A percentile compares a stretch with the other conserved stretches of the same genome.
Conservation (phyloP, 345 rosid genomes). For the Populus ilicifolia region DNA sequence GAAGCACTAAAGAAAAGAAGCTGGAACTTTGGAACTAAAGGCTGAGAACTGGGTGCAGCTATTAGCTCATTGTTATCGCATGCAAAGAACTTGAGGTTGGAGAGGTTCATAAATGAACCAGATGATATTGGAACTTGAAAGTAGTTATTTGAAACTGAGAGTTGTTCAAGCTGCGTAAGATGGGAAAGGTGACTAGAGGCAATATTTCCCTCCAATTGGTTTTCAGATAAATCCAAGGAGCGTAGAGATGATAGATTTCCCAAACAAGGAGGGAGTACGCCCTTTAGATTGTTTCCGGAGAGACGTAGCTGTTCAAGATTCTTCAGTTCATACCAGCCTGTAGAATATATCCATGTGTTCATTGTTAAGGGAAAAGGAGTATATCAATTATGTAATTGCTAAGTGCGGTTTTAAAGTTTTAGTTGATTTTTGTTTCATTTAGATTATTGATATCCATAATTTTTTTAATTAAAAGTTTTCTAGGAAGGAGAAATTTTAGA, state of each 20-base stretch:
- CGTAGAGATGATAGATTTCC: slow-evolving; percentile 12
- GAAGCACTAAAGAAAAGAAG: neutral
- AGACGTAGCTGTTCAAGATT: slow-evolving; percentile 8
- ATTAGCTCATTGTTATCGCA: neutral
- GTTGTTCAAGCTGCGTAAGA: neutral
- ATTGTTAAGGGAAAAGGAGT: too few species aligned
- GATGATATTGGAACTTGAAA: neutral
- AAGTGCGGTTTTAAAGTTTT: too few species aligned
- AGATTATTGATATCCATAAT: too few species aligned
- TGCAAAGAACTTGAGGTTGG: neutral
- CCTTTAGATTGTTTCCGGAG: neutral
- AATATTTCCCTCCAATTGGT: slow-evolving; percentile 10
- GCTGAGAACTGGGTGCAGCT: neutral
- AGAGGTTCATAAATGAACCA: slow-evolving; percentile 11
- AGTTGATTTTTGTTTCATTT: too few species aligned
- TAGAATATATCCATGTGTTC: neutral
- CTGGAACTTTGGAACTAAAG: neutral
- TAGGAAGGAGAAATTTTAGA: too few species aligned
- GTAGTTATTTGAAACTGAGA: neutral
- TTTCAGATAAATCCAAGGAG: slow-evolving; percentile 6
- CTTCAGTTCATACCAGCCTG: slow-evolving; percentile 9
- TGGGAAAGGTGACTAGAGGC: neutral
- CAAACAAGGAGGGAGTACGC: neutral
- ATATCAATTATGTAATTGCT: neutral
- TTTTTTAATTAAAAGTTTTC: too few species aligned